These are phyloP conservation scores for Capsella bursapastoris DNA, from an alignment of 345 rosid genomes.

Conservation along the genomic window DNA sequence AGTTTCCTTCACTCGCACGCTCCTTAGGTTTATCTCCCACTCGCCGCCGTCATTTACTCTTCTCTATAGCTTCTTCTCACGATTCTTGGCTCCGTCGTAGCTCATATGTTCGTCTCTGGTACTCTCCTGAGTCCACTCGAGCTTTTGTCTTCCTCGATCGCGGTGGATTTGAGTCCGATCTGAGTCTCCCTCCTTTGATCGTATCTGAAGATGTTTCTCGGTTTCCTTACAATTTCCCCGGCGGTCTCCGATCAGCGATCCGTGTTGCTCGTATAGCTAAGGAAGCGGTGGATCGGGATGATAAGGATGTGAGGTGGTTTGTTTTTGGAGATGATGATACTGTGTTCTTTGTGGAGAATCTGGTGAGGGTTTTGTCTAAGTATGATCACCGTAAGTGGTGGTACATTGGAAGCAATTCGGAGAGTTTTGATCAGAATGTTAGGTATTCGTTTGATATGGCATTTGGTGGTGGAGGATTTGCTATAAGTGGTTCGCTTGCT, in stretches of 20 bases:
- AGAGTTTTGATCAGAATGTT: conserved; percentile 66
- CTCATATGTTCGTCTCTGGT: conserved; percentile 73
- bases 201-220: conserved; percentile 62
- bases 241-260: conserved; percentile 72
- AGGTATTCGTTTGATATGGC: conserved; percentile 77
- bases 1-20: conserved; percentile 26
- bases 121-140: conserved; percentile 56
- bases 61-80: conserved; percentile 66
- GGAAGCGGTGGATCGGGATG: conserved; percentile 61
- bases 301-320: conserved; percentile 67
- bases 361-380: conserved; percentile 63
- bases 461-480: conserved; percentile 92
- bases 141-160: conserved; percentile 69
- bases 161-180: conserved; percentile 37
- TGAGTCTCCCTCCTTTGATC: conserved; percentile 57
- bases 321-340: conserved; percentile 87
- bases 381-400: conserved; percentile 66
- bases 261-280: conserved; percentile 73
- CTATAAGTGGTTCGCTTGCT: conserved; percentile 71
- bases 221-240: conserved; percentile 64
- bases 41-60: conserved; percentile 64
- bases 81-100: conserved; percentile 53
- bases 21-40: conserved; percentile 25
- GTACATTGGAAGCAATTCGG: conserved; percentile 76
- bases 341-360: conserved; percentile 68